Base-by-base conservation (phyloP, 768 basidiomycete species). In the Tulasnella sp. region DNA sequence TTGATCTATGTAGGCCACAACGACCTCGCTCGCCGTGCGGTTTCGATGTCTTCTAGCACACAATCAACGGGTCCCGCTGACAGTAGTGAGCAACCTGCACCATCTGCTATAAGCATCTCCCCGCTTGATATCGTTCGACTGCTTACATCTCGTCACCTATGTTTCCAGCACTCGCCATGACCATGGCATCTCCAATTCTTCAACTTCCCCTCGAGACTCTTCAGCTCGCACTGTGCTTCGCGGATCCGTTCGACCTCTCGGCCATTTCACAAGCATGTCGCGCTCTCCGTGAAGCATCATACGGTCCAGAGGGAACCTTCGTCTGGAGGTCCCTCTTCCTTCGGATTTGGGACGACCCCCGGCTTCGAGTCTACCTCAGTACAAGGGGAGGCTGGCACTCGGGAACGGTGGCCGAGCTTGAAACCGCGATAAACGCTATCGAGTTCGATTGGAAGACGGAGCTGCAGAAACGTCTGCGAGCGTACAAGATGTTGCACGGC, bases 321-420 rank as follows among this genome's bases (percentile, higher is more conserved):
- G 83, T 92, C 44, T 92, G 90, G 90, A 86, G 87, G 69, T 81
- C 85, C 68, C 81, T 91, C 67, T 90, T 88, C 79, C 84, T 89
- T 42, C 71, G 79, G 63, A 83, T 84, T 6, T 91, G 90, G 78
- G 91, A 92, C 77, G 86, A 89, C 76, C 88, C 89, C n/a, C 81
- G 86, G 14, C 36, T 71, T 12, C 44, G 72, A n/a, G 44, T 73
- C 32, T 47, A 40, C 59, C 36, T 72, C 34, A 35, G 34, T n/a
- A 36, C 26, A 11, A 32, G 22, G 17, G 72, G 77, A 47, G 77
- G 80, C n/a, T 39, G 72, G 66, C 71, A 68, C 7, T 41, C 44
- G 42, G 71, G 59, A 32, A 62, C 47, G 26, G 17, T 26, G n/a
- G 59, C 42, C 62, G 29, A 72, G 62, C 36, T 74, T 73, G 75